phyloP scores from a whole-genome alignment of 2,329 filamentous ascomycete species.

The Colletotrichum tamarilloi region DNA sequence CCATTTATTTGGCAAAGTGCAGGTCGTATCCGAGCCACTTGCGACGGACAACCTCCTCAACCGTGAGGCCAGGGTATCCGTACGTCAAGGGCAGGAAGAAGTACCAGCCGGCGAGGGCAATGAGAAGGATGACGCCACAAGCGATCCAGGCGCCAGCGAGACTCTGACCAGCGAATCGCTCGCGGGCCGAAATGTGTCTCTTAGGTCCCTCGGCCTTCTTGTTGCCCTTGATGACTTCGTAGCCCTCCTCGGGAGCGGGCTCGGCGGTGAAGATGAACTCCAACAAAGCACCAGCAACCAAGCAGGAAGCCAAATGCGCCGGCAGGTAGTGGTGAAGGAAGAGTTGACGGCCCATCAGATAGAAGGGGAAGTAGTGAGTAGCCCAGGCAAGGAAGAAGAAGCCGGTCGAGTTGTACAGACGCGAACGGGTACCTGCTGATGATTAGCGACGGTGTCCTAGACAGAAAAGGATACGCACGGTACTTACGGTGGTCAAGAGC shows the following conservation, averaged over 20 bases:
- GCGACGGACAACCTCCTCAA: constrained; percentile 81
- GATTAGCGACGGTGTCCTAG: constrained; percentile 43
- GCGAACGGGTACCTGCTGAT: constrained; percentile 81
- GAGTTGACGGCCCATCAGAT: constrained; percentile 95
- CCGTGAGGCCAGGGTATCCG: constrained; percentile 86
- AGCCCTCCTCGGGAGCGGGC: constrained; percentile 69
- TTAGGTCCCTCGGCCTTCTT: constrained; percentile 56
- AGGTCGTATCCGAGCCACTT: constrained; percentile 98
- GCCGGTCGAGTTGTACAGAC: constrained; percentile 97
- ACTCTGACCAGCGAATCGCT: constrained; percentile 84
- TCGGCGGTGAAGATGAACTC: constrained; percentile 98
- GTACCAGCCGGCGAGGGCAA: constrained; percentile 82
- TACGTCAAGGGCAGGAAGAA: constrained; percentile 97
- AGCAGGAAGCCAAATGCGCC: constrained; percentile 87
- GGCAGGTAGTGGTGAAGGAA: constrained; percentile 99
- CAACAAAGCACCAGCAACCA: constrained; percentile 90
- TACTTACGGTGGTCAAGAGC: constrained; percentile 91
- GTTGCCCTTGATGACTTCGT: constrained; percentile 58
- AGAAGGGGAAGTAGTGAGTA: constrained; percentile 97
- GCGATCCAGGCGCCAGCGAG: constrained; percentile 84
- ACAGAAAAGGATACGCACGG: background rate
- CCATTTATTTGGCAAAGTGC: constrained; percentile 94
- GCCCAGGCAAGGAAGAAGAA: constrained; percentile 99
- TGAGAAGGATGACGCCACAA: constrained; percentile 73
- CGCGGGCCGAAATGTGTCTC: constrained; percentile 80